Conservation (phyloP, 2,329 filamentous ascomycete species). For the Aureobasidium pullulans region DNA sequence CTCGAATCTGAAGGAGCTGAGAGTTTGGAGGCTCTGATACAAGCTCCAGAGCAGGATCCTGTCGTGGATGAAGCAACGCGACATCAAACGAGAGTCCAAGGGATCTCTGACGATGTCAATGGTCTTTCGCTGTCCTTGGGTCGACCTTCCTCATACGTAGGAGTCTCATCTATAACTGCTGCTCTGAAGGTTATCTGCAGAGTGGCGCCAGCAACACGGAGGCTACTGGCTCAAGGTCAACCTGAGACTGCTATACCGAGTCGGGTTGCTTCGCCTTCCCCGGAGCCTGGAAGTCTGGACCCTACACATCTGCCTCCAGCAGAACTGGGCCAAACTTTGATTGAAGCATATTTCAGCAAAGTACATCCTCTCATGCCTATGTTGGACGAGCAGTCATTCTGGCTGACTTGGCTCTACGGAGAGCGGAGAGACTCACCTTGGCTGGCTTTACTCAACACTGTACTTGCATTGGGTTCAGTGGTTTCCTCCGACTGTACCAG, state of each 20-base stretch:
- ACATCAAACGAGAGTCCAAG: slow-evolving; percentile 35
- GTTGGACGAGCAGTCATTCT: slow-evolving; percentile 28
- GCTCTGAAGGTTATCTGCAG: slow-evolving; percentile 28
- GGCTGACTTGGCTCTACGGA: slow-evolving; percentile 25
- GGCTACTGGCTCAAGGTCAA: slow-evolving; percentile 21
- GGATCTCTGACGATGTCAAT: slow-evolving; percentile 30
- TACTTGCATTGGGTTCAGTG: slow-evolving; percentile 25
- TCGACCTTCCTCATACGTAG: slow-evolving; percentile 26
- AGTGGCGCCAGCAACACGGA: slow-evolving; percentile 22
- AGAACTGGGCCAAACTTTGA: slow-evolving; percentile 23
- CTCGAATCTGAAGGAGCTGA: slow-evolving; percentile 41
- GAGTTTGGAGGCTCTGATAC: slow-evolving; percentile 56
- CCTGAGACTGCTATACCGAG: slow-evolving; percentile 23
- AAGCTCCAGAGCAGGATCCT: slow-evolving; percentile 57
- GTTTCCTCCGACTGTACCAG: slow-evolving; percentile 23
- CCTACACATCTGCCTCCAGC: slow-evolving; percentile 21
- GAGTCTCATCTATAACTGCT: slow-evolving; percentile 26
- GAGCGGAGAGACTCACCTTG: slow-evolving; percentile 25
- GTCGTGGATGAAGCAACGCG: slow-evolving; percentile 58
- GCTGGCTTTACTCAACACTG: slow-evolving; percentile 27
- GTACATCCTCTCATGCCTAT: slow-evolving; percentile 28
- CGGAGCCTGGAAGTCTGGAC: slow-evolving; percentile 14
- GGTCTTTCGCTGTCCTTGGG: slow-evolving; percentile 26
- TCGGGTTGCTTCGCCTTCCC: slow-evolving; percentile 21
- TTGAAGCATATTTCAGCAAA: slow-evolving; percentile 27